These are phyloP conservation scores for Sporothrix mexicana DNA, from an alignment of 2,329 filamentous ascomycete genomes.

Conservation along the genomic window DNA sequence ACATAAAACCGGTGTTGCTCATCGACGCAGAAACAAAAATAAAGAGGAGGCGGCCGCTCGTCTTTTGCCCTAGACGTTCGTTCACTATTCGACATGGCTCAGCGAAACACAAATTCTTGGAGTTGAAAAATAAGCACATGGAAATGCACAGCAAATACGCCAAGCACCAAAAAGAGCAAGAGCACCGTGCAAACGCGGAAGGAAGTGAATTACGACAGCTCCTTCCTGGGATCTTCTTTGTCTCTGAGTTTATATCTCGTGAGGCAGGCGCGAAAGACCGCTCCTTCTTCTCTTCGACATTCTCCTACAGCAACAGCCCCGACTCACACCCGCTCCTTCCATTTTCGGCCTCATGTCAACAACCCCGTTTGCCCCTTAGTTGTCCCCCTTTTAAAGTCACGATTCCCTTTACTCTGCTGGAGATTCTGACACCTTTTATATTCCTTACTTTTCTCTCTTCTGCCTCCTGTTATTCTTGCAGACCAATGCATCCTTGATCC, in stretches of 20 bases:
- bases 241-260: constrained; percentile 7
- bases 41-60: background rate
- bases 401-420: background rate
- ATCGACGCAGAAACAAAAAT: constrained; percentile 14
- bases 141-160: constrained; percentile 6
- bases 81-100: background rate
- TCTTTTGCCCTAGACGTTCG: background rate
- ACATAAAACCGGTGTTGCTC: constrained; percentile 15
- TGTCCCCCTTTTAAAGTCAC: constrained; percentile 10
- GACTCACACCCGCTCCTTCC: background rate
- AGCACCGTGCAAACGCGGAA: background rate
- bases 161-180: constrained; percentile 17
- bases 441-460: background rate
- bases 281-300: constrained; percentile 13
- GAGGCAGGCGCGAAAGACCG: constrained; percentile 24
- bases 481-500: background rate
- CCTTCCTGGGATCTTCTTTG: background rate
- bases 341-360: constrained; percentile 12
- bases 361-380: constrained; percentile 10
- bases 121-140: background rate
- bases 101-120: background rate
- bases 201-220: constrained; percentile 26
- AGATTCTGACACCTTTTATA: background rate
- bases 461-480: background rate
- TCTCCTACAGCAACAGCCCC: background rate